A percentile compares a stretch with the other conserved stretches of the same genome.
Conservation (phyloP, 2,329 filamentous ascomycete species). For the Periglandula ipomoeae region DNA sequence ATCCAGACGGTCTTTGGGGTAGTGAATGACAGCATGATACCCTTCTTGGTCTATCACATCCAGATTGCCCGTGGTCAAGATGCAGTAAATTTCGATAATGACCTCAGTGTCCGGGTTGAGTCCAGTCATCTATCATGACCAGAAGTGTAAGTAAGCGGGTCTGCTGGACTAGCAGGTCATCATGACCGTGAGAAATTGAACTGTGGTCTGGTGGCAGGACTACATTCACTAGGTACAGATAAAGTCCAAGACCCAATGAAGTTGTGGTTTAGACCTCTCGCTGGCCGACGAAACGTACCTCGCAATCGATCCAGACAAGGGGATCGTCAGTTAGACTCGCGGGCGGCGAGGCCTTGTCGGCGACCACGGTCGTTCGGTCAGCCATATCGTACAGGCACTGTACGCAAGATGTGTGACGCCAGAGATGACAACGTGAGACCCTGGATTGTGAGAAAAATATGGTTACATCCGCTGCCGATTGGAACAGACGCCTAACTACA, state of each 20-base stretch:
- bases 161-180: not conserved
- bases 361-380: not conserved
- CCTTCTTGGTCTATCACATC: conserved; percentile 66
- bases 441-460: no score
- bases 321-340: conserved; percentile 37
- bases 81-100: conserved; percentile 87
- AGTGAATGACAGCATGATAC: conserved; percentile 74
- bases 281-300: conserved; percentile 31
- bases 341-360: not conserved
- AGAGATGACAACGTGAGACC: no score
- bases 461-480: not conserved
- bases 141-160: not conserved
- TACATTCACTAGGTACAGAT: not conserved
- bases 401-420: not conserved
- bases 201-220: not conserved
- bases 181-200: not conserved
- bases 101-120: conserved; percentile 65
- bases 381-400: not conserved
- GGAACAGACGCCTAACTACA: not conserved
- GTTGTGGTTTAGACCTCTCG: no score
- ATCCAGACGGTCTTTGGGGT: conserved; percentile 58
- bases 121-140: conserved; percentile 62
- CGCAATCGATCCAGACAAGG: conserved; percentile 77
- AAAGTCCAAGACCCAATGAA: no score
- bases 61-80: conserved; percentile 76